A percentile compares a stretch with the other conserved stretches of the same genome.
Conservation (phyloP, 1,139 yeast species). For the Suhomyces ambrosiae region DNA sequence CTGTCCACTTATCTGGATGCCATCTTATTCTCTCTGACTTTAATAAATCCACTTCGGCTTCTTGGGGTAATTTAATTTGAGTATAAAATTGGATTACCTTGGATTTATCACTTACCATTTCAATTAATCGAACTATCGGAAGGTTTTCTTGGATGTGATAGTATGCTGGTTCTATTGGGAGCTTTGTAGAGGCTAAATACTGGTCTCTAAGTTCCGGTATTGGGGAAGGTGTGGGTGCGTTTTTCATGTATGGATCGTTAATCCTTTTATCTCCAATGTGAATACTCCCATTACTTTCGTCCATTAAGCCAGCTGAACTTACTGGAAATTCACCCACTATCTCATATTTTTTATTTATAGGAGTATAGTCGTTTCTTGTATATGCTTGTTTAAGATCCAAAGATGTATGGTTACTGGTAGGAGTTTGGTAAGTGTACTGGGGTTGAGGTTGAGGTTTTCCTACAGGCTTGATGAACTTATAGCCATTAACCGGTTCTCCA, state of each 20-base stretch:
- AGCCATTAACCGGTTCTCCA: constrained; percentile 36
- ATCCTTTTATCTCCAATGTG: constrained; percentile 48
- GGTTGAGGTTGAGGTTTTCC: constrained; percentile 16
- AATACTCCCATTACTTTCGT: constrained; percentile 32
- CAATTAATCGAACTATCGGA: constrained; percentile 20
- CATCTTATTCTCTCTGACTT: constrained; percentile 59
- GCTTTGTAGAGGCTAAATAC: constrained; percentile 15
- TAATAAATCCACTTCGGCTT: constrained; percentile 29
- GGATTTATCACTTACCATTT: constrained; percentile 24
- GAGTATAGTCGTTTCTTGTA: constrained; percentile 20
- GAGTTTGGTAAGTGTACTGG: constrained; percentile 27
- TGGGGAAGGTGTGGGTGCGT: neutral
- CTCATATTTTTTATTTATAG: constrained; percentile 24
- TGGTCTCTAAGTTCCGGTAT: constrained; percentile 9
- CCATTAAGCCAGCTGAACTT: constrained; percentile 42
- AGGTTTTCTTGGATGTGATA: constrained; percentile 16
- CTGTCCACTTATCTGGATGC: constrained; percentile 68
- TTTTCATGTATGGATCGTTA: constrained; percentile 37
- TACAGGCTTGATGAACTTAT: constrained; percentile 33
- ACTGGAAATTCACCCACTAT: constrained; percentile 41
- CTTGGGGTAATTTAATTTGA: constrained; percentile 19
- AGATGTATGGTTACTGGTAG: constrained; percentile 16
- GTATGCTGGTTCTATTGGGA: constrained; percentile 19
- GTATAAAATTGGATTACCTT: constrained; percentile 32
- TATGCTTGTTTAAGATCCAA: constrained; percentile 20